Evolutionary conservation across 2,329 filamentous ascomycete genomes (phyloP), one percentile per base, ranked within the genome.

Genomic region (Alternaria triticimaculans): DNA sequence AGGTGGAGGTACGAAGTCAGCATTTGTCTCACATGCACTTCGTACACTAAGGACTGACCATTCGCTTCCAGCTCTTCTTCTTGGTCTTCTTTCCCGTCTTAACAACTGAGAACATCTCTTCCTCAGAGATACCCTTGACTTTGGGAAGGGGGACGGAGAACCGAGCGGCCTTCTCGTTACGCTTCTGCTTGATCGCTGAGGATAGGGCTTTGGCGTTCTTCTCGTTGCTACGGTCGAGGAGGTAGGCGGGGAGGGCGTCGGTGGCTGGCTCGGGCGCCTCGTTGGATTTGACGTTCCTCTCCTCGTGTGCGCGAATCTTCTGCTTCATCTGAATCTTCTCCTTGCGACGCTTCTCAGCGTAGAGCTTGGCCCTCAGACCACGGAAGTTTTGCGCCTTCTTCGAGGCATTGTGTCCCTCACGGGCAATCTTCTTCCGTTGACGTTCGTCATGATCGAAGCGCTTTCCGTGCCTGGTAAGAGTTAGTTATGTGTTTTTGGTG

Each of bases 51-150:
- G n/a, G n/a, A n/a, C n/a, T n/a, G n/a, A n/a, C n/a, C 86, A 88
- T 90, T 37, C 89, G 82, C 84, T 92, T 92, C 90, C 90, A 86
- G 61, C 86, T 86, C 86, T 96, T 96, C 88, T 96, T 94, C 60
- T 90, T 86, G 3, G 90, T 93, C 87, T 97, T 97, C 66, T 75
- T 76, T 74, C 96, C 95, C 30, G 95, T 98, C 84, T 94, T 94
- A 76, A 98, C 89, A 14, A 97, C 94, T 83, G 93, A 95, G 86
- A 98, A 98, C 91, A 97, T 75, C 84, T 97, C 95, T 86, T 97
- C 93, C 84, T 98, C 95, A 71, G 88, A 90, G 73, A 98, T 97
- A 68, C 93, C 95, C 76, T 92, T 89, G 48, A 98, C 96, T 84
- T 97, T 97, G 37, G 96, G 96, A 76, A 99, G 81, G 2, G 96